phyloP scores from a whole-genome alignment of 176 grass and related monocot genomes.

The Saccharum officinarum region DNA sequence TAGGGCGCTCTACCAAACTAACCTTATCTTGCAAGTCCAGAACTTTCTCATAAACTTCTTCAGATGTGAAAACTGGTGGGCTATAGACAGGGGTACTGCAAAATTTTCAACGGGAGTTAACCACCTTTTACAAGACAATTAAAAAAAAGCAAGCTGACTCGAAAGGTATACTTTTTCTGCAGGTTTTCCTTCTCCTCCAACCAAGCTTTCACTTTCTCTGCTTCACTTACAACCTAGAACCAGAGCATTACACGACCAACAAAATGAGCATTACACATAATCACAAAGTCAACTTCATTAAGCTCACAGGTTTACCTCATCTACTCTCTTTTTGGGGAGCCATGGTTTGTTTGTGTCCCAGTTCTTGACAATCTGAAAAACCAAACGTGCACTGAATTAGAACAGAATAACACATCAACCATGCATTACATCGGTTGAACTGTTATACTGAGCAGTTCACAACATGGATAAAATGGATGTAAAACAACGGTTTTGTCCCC shows the following conservation, averaged over 20 bases:
- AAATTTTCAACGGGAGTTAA: conserved; percentile 19
- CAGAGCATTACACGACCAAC: conserved; percentile 18
- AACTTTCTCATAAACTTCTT: conserved; percentile 74
- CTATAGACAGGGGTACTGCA: conserved; percentile 64
- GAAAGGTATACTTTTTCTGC: conserved; percentile 77
- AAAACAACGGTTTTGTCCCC: neutral
- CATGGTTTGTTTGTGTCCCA: conserved; percentile 94
- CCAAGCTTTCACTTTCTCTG: conserved; percentile 85
- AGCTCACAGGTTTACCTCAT: conserved; percentile 61
- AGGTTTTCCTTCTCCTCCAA: conserved; percentile 78
- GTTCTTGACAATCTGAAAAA: conserved; percentile 74
- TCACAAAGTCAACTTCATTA: neutral
- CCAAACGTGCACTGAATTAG: neutral
- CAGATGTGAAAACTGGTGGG: conserved; percentile 80
- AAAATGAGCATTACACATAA: conserved; percentile 33
- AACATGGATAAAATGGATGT: conserved; percentile 3
- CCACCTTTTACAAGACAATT: neutral
- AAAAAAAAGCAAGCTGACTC: neutral
- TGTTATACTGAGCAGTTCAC: neutral
- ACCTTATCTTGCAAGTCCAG: conserved; percentile 84
- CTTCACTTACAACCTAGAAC: conserved; percentile 71
- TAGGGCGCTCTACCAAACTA: conserved; percentile 16
- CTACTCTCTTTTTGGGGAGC: conserved; percentile 83
- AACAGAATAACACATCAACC: conserved; percentile 7
- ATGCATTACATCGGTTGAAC: neutral